Base-by-base conservation (phyloP, 2,329 filamentous ascomycete genomes). In the Neoscytalidium dimidiatum region DNA sequence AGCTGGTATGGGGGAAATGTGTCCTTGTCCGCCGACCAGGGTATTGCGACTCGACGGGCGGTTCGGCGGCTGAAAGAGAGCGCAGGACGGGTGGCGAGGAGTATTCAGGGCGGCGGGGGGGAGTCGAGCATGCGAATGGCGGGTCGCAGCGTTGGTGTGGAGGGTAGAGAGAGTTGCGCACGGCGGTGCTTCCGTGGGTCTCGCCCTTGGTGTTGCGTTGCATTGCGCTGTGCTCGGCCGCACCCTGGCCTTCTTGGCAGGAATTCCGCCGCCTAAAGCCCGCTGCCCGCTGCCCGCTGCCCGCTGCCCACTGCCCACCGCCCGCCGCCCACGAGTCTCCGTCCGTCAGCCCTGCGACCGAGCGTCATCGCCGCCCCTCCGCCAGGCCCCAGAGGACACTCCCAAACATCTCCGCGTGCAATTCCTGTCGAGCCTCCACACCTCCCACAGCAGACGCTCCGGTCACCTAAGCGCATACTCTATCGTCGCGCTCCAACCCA, bases 1-100 rank as follows among this genome's bases (percentile, higher is more conserved):
- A 31, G 48, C 61, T 43, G 19, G 23, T 65, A 65, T 61, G 53
- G 62, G 62, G 53, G 33, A 61, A 60, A 65, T 44, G 63, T 65
- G 63, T 65, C 63, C 63, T 65, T 52, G 53, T 53, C 29, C 33
- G 53, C 53, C 44, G 26, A 53, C 53, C 33, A 31, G 23, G 23
- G 44, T 21, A 33, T 35, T 44, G 63, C 38, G 38, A 56, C n/a
- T 44, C 31, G 38, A 33, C 21, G 6, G 41, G 13, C 7, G 41
- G 17, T 26, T 51, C 23, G 31, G 51, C 21, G 29, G 51, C 29
- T 28, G 41, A 13, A 29, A 38, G 41, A 29, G 4, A 19, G 23
- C 8, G 43, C 29, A 21, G 43, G 21, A 14, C 14, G 23, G 13
- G 23, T 21, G 11, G 26, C 19, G 48, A 38, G 28, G n/a, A 44